Base-by-base conservation (phyloP, 1,139 yeast species). In the Geotrichum cucujoidarum region DNA sequence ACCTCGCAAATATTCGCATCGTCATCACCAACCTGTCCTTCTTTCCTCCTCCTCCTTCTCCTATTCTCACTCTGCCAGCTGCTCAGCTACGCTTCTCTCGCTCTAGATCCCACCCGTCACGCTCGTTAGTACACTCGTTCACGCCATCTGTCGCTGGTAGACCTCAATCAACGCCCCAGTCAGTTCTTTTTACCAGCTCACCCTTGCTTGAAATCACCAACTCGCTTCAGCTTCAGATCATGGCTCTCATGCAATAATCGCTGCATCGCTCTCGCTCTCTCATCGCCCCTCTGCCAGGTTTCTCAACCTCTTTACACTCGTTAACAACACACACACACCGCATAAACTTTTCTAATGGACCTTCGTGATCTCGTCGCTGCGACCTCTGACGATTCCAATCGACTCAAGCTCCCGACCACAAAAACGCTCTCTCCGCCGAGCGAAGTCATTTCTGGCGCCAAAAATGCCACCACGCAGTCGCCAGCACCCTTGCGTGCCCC, bases 351-450 rank as follows among this genome's bases (percentile, higher is more conserved):
- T 27, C 40, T 20, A 41, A 46, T 46, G 49, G 49, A 46, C 27
- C 36, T 46, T 27, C 40, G 43, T 36, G 43, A 46, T 36, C 39
- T 46, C 38, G 49, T 46, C 22, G 49, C 45, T 8, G 37, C 39
- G 20, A 17, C 29, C 29, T 29, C 42, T 20, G 39, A 46, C 34
- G 42, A 30, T 34, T 31, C 34, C 14, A 35, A 34, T 40, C 33
- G 24, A 41, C 20, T 13, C 31, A 30, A 16, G 16, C 22, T 10
- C 14, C 24, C 29, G 25, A 42, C 42, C 24, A 18, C 47, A 18
- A n/a, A 14, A 16, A 17, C 44, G 6, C 37, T 44, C n/a, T 20
- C 49, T 18, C 30, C 46, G 10, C 27, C 37, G 14, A 39, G 30
- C 13, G 14, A 39, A 13, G 16, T 27, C 25, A 34, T 25, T 16